Evolutionary conservation across 2,329 filamentous ascomycete species (phyloP).

Genomic region (Pestalotiopsis sp.): DNA sequence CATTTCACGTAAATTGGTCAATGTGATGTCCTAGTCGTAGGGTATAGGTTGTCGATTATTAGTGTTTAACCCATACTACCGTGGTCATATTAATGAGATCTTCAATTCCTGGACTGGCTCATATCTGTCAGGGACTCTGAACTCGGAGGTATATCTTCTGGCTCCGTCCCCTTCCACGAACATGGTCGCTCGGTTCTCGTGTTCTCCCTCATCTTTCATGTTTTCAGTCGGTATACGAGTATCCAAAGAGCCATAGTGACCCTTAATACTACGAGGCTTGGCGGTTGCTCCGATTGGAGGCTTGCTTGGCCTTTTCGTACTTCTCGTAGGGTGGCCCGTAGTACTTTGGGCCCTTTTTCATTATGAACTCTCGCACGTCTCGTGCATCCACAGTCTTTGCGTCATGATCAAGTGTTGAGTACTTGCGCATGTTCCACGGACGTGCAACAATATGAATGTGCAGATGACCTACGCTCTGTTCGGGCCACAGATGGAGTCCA

Average conservation of each 20-base stretch:
- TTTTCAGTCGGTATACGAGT: too few species aligned
- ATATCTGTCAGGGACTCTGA: too few species aligned
- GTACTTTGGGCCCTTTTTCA: not conserved
- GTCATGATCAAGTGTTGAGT: slow-evolving; percentile 21
- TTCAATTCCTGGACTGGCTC: too few species aligned
- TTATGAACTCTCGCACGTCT: slow-evolving; percentile 18
- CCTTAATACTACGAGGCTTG: too few species aligned
- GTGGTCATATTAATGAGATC: not conserved
- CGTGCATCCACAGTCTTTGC: slow-evolving; percentile 23
- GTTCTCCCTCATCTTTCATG: too few species aligned
- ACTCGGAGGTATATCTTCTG: too few species aligned
- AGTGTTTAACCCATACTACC: not conserved
- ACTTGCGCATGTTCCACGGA: slow-evolving; percentile 8
- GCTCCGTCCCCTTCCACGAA: too few species aligned
- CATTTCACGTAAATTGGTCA: not conserved
- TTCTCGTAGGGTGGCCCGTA: not conserved
- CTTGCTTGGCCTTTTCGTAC: too few species aligned
- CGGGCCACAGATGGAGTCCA: slow-evolving; percentile 23
- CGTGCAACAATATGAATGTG: slow-evolving; percentile 24
- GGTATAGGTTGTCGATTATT: not conserved
- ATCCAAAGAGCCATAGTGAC: too few species aligned
- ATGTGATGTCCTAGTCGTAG: not conserved
- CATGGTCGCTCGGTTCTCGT: too few species aligned
- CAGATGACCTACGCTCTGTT: slow-evolving; percentile 21
- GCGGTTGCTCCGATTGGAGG: too few species aligned